Conservation (phyloP, 495 filamentous ascomycete genomes). For the Hyaloscypha variabilis region DNA sequence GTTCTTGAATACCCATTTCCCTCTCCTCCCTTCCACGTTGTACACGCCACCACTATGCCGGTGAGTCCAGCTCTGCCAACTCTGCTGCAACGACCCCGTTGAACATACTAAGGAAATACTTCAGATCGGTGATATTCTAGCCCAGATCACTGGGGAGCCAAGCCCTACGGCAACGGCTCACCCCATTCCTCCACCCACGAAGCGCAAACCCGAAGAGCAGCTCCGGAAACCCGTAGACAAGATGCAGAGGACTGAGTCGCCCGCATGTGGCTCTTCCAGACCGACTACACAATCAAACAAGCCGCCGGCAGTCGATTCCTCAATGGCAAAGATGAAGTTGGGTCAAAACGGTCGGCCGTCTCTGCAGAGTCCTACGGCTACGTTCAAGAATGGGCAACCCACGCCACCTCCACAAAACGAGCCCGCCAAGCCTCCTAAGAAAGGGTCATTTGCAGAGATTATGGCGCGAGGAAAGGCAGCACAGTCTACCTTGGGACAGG, state of each 20-base stretch:
- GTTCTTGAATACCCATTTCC: constrained; percentile 5
- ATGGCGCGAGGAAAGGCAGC: constrained; percentile 65
- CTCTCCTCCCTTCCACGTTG: background rate
- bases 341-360: constrained; percentile 26
- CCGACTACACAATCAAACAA: constrained; percentile 29
- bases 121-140: constrained; percentile 55
- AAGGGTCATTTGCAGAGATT: constrained; percentile 68
- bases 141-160: constrained; percentile 54
- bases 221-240: constrained; percentile 36
- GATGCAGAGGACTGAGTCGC: constrained; percentile 27
- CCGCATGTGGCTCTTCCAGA: constrained; percentile 31
- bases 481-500: constrained; percentile 45
- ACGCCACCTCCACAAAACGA: constrained; percentile 22
- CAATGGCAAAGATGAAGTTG: constrained; percentile 33
- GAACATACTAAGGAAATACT: constrained; percentile 8
- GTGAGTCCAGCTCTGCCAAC: constrained; percentile 18
- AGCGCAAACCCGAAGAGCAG: constrained; percentile 57
- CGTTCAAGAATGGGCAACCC: constrained; percentile 29
- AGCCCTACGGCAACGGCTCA: constrained; percentile 33
- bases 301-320: constrained; percentile 33
- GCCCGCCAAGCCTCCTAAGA: constrained; percentile 50
- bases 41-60: constrained; percentile 26
- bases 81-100: no score
- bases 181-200: constrained; percentile 33
- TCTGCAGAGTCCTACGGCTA: constrained; percentile 1